phyloP scores from a whole-genome alignment of 495 filamentous ascomycete genomes.

The Terfezia claveryi region DNA sequence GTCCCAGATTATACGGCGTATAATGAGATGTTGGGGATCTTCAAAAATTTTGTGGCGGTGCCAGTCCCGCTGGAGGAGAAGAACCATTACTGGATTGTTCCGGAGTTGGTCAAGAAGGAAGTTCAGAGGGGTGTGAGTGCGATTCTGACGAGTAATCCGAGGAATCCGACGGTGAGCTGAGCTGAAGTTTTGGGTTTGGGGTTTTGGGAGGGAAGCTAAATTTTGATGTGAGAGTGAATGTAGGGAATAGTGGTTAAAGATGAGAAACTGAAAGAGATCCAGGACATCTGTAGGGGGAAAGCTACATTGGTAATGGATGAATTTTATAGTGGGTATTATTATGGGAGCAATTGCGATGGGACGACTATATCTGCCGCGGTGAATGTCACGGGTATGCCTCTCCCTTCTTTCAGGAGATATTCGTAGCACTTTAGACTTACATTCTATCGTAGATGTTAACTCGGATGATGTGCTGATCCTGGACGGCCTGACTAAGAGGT shows the following conservation, averaged over 20 bases:
- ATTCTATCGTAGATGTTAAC: conserved; percentile 26
- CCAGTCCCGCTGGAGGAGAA: conserved; percentile 64
- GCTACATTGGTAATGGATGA: conserved; percentile 87
- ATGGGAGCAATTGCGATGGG: conserved; percentile 75
- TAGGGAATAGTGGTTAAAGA: conserved; percentile 47
- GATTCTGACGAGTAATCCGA: conserved; percentile 86
- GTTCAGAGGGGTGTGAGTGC: conserved; percentile 71
- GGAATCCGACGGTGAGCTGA: conserved; percentile 55
- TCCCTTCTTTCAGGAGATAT: background rate
- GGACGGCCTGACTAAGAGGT: conserved; percentile 89
- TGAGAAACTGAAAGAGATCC: conserved; percentile 63
- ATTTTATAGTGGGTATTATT: conserved; percentile 72
- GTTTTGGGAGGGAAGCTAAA: too few species aligned
- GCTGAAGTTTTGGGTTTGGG: too few species aligned
- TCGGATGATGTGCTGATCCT: conserved; percentile 66
- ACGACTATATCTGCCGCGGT: conserved; percentile 66
- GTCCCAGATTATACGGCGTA: conserved; percentile 53
- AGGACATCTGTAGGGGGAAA: conserved; percentile 74
- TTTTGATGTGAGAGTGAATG: too few species aligned
- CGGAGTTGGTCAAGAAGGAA: conserved; percentile 77
- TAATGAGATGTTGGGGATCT: conserved; percentile 87
- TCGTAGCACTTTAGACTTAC: background rate
- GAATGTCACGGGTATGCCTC: conserved; percentile 43
- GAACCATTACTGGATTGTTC: conserved; percentile 77
- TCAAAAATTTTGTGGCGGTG: conserved; percentile 80